Evolutionary conservation across 352 stramenopile species (phyloP).

Genomic region (Pythium biforme): DNA sequence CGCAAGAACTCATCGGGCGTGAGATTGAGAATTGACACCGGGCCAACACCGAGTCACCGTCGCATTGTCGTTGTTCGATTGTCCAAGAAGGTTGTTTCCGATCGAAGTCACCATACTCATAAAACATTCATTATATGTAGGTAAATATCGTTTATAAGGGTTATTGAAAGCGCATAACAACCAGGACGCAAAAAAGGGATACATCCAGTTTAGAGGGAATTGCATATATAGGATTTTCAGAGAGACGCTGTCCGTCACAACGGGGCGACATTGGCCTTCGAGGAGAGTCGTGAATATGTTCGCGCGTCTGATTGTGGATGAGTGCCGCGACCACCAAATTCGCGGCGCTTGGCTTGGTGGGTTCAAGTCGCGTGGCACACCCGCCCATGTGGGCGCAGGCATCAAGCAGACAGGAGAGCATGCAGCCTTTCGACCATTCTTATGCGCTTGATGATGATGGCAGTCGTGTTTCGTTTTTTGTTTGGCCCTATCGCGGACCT

Average conservation of each 20-base stretch:
- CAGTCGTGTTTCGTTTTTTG: too few relatives aligned
- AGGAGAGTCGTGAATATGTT: not conserved
- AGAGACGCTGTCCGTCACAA: not conserved
- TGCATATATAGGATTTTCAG: too few relatives aligned
- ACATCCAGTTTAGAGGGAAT: too few relatives aligned
- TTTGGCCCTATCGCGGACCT: too few relatives aligned
- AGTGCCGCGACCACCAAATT: slow-evolving; percentile 1
- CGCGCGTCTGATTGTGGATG: not conserved
- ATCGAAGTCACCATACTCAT: not conserved
- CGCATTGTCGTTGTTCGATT: not conserved
- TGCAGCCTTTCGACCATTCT: too few relatives aligned
- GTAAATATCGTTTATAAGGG: too few relatives aligned
- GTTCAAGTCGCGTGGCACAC: not conserved
- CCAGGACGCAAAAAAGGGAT: too few relatives aligned
- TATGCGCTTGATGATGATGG: too few relatives aligned
- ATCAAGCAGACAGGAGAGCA: too few relatives aligned
- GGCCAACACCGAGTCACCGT: not conserved
- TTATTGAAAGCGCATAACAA: too few relatives aligned
- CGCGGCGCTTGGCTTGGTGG: not conserved
- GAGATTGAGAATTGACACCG: not conserved
- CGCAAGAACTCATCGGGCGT: not conserved
- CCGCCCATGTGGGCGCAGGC: not conserved
- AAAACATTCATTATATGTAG: too few relatives aligned
- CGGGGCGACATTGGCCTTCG: not conserved
- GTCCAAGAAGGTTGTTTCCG: not conserved